phyloP scores from a whole-genome alignment of 768 basidiomycete genomes.

The Phlebiopsis gigantea region DNA sequence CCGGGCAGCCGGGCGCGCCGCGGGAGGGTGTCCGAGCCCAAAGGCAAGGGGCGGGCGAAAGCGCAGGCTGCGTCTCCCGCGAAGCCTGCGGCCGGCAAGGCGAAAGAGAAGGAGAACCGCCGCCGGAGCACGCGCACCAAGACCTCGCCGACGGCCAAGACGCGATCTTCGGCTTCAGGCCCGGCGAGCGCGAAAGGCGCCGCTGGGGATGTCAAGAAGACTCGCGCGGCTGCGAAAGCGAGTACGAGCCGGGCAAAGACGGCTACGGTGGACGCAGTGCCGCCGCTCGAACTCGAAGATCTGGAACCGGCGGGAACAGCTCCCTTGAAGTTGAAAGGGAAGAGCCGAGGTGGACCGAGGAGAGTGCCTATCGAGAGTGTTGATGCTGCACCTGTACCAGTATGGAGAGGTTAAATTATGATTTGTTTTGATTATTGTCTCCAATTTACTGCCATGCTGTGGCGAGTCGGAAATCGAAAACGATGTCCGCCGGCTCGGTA shows the following conservation, averaged over 20 bases:
- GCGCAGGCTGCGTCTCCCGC: not conserved
- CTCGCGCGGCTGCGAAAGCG: not conserved
- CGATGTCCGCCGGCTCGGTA: too few species aligned
- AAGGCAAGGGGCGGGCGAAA: constrained; percentile 1
- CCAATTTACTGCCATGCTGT: too few species aligned
- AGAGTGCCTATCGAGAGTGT: constrained; percentile 64
- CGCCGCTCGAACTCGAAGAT: constrained; percentile 9
- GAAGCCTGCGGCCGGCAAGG: not conserved
- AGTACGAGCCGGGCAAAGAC: not conserved
- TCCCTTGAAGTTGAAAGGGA: constrained; percentile 23
- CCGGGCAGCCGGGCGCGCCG: not conserved
- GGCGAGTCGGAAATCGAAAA: too few species aligned
- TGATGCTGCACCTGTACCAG: constrained; percentile 50
- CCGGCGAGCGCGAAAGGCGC: not conserved
- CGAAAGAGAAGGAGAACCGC: constrained; percentile 5
- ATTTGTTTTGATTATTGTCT: not conserved
- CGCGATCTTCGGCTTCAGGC: constrained; percentile 10
- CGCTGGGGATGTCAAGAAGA: constrained; percentile 3
- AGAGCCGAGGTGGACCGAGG: constrained; percentile 43
- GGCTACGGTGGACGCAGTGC: not conserved
- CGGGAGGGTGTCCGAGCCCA: not conserved
- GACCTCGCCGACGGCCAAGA: not conserved
- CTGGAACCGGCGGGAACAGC: not conserved
- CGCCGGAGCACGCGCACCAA: not conserved
- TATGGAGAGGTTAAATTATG: constrained; percentile 40